These are phyloP conservation scores for Hemileia vastatrix DNA, from an alignment of 1,284 basidiomycete species.

Conservation along the genomic window DNA sequence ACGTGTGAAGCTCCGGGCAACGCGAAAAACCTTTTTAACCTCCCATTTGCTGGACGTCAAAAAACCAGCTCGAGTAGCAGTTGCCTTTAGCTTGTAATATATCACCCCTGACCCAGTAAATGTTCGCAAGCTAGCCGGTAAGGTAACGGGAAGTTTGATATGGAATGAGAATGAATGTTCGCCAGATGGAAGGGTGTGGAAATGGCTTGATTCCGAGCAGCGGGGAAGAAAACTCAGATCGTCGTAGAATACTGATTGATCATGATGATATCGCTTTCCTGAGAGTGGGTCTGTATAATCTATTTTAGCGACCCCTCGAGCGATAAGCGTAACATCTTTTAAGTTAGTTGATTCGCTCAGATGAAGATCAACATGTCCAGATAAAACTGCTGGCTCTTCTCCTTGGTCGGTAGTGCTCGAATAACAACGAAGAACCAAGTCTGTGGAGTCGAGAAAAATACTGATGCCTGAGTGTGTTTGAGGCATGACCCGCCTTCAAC, in stretches of 20 bases:
- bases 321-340: constrained; percentile 12
- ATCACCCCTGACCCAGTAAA: constrained; percentile 56
- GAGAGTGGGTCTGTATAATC: constrained; percentile 8
- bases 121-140: constrained; percentile 66
- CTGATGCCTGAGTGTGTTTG: background rate
- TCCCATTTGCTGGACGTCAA: constrained; percentile 62
- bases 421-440: constrained; percentile 6
- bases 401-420: background rate
- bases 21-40: constrained; percentile 54
- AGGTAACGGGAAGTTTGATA: constrained; percentile 57
- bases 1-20: constrained; percentile 62
- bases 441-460: background rate
- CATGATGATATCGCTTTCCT: constrained; percentile 17
- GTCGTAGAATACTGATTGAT: constrained; percentile 6
- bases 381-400: background rate
- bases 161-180: constrained; percentile 13
- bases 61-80: constrained; percentile 59
- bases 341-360: constrained; percentile 13
- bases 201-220: constrained; percentile 1
- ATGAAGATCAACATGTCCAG: constrained; percentile 3
- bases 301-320: constrained; percentile 2
- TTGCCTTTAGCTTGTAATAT: constrained; percentile 74
- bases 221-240: constrained; percentile 8
- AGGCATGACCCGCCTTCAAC: too few species aligned
- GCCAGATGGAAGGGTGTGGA: constrained; percentile 13